Evolutionary conservation across 2,329 filamentous ascomycete species (phyloP).

Genomic region (Chalara sp.): DNA sequence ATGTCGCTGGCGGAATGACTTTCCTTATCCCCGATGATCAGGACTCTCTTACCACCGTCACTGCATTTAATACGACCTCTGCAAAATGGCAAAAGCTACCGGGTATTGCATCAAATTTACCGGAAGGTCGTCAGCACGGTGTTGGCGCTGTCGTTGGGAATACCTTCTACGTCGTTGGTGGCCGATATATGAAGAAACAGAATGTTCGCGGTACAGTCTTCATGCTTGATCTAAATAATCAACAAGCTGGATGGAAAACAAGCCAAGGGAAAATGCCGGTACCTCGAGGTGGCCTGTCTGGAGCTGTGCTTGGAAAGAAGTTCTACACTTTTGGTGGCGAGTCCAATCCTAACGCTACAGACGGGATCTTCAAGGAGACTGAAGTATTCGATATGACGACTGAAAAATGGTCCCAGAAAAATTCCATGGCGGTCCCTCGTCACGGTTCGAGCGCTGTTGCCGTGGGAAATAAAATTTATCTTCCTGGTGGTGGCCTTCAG

Average conservation of each 20-base stretch:
- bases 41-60: background rate
- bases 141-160: constrained; percentile 23
- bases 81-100: constrained; percentile 25
- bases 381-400: constrained; percentile 25
- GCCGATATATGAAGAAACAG: constrained; percentile 18
- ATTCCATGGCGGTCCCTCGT: constrained; percentile 27
- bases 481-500: constrained; percentile 30
- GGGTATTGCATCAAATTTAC: constrained; percentile 7
- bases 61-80: constrained; percentile 25
- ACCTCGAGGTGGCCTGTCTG: constrained; percentile 28
- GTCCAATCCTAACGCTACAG: constrained; percentile 20
- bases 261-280: constrained; percentile 29
- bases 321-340: constrained; percentile 34
- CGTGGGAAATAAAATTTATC: constrained; percentile 23
- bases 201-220: constrained; percentile 31
- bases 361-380: constrained; percentile 25
- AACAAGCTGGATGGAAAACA: constrained; percentile 19
- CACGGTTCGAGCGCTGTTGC: constrained; percentile 29
- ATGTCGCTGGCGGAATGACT: constrained; percentile 33
- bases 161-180: constrained; percentile 28
- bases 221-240: constrained; percentile 25
- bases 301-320: constrained; percentile 18
- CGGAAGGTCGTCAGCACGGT: constrained; percentile 24
- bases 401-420: constrained; percentile 20
- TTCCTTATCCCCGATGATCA: background rate